Base-by-base conservation (phyloP, 139 green algal species). In the Chlamydomonas sphaeroides region DNA sequence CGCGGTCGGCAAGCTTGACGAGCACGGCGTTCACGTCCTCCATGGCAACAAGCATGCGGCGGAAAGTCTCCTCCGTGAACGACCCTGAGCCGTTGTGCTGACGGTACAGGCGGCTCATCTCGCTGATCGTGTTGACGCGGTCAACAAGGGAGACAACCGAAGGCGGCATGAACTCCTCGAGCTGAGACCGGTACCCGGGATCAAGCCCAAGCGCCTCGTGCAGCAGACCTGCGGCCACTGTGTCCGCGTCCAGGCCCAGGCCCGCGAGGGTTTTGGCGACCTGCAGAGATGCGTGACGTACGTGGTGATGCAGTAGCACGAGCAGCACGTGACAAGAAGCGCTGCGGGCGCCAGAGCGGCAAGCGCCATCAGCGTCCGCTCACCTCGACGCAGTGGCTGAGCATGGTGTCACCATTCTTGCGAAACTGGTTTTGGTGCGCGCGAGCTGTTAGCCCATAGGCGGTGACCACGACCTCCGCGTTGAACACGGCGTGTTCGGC, bases 1-100 rank as follows among this genome's bases (percentile, higher is more conserved):
- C 66, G 14, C 93, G 88, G 69, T 96, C 93, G 4, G 94, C 94
- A 8, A 99, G 94, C 75, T 93, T 96, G 49, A 99, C 85, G 35
- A 99, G 89, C 45, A 98, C 89, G 30, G 87, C 87, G 33, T 73
- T 79, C 5, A 91, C 87, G 63, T 91, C 87, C 74, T 91, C 87
- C 79, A 91, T 88, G 3, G 83, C 87, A 1, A 91, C 67, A 51
- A 91, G 79, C 83, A 91, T 86, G 38, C 76, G 79, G 4, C 68
- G 68, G 41, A 85, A 79, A 38, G 72, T 87, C 74, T 91, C 87
- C 23, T 91, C 83, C 7, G 32, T 75, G n/a, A 91, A 72, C 17
- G 62, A 67, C n/a, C 83, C 67, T 0, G 68, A 63, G 32, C 5
- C 51, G 32, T 41, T 82, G 83, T 84, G 69, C 63, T 84, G 56